Evolutionary conservation across 148 eudicot genomes (phyloP).

Genomic region (Silene conica): DNA sequence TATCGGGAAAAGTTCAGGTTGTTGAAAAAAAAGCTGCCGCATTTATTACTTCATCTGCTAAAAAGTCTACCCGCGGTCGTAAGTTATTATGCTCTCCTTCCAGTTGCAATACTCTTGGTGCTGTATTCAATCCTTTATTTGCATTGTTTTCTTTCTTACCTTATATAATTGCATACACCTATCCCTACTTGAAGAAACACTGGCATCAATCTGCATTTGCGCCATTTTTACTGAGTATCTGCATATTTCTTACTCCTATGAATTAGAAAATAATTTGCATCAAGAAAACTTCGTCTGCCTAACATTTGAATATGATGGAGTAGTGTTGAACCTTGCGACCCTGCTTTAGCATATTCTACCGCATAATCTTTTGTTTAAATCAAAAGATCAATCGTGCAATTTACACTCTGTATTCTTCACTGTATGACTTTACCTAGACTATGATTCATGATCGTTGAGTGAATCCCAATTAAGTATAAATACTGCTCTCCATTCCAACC

Average conservation of each 20-base stretch:
- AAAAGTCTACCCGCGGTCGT: constrained; percentile 61
- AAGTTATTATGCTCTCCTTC: constrained; percentile 8
- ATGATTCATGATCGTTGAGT: background rate
- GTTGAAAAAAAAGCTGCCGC: constrained; percentile 57
- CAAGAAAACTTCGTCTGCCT: background rate
- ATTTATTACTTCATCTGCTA: constrained; percentile 82
- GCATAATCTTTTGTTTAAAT: too few species aligned
- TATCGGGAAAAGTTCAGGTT: constrained; percentile 55
- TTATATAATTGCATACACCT: too few species aligned
- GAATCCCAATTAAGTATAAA: background rate
- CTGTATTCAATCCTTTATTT: background rate
- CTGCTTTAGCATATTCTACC: background rate
- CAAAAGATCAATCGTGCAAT: background rate
- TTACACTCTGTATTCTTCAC: too few species aligned
- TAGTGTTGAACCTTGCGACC: background rate
- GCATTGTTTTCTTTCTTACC: background rate
- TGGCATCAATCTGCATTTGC: too few species aligned
- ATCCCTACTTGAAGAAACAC: too few species aligned
- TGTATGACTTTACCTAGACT: too few species aligned
- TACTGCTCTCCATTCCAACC: background rate
- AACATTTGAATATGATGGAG: too few species aligned
- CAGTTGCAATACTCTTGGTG: background rate
- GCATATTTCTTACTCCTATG: too few species aligned
- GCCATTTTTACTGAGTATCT: too few species aligned
- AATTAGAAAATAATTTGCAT: background rate